Conservation (phyloP, 495 filamentous ascomycete species). For the Podospora bellae-mahoneyi region DNA sequence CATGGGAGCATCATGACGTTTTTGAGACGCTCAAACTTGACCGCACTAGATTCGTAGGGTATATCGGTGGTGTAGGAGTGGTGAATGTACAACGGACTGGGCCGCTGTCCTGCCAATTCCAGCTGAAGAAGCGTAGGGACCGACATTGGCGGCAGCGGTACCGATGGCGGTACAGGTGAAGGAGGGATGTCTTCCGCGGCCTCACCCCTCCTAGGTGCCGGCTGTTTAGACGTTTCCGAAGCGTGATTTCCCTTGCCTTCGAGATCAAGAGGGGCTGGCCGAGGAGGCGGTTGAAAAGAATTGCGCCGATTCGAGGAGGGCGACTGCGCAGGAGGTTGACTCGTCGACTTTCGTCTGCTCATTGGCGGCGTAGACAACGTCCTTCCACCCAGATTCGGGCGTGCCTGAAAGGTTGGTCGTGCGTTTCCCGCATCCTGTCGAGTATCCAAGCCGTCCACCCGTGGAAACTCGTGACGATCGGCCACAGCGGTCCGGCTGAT, state of each 20-base stretch:
- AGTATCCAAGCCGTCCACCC: not conserved
- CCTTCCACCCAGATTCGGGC: conserved; percentile 28
- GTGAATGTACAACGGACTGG: conserved; percentile 86
- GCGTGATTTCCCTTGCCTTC: conserved; percentile 24
- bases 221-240: conserved; percentile 16
- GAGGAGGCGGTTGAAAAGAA: conserved; percentile 30
- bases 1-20: conserved; percentile 83
- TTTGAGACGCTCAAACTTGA: conserved; percentile 88
- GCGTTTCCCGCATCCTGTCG: conserved; percentile 1
- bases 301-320: conserved; percentile 28
- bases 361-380: conserved; percentile 47
- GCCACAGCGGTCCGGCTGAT: conserved; percentile 30
- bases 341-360: conserved; percentile 28
- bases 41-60: conserved; percentile 92
- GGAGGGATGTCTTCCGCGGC: conserved; percentile 40
- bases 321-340: conserved; percentile 23
- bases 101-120: conserved; percentile 75
- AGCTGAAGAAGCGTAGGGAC: conserved; percentile 86
- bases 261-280: conserved; percentile 33
- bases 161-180: conserved; percentile 64
- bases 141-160: conserved; percentile 81
- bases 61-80: conserved; percentile 67
- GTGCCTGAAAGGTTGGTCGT: conserved; percentile 5
- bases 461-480: conserved; percentile 22
- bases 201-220: not conserved